These are phyloP conservation scores for Pseudogymnoascus sp. DNA, from an alignment of 2,329 filamentous ascomycete genomes.

Conservation along the genomic window DNA sequence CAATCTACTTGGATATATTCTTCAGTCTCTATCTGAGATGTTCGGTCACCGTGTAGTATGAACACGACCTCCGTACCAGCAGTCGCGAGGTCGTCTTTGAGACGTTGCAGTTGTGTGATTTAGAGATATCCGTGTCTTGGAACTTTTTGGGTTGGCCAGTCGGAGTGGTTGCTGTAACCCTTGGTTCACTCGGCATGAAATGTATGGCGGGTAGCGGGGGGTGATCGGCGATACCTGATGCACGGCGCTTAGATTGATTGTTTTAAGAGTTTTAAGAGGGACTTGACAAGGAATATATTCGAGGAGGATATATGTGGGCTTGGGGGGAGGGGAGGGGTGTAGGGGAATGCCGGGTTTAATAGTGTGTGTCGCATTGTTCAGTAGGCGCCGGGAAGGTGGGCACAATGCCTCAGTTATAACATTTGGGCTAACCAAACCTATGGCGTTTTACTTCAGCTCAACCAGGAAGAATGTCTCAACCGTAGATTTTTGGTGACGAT, in stretches of 20 bases:
- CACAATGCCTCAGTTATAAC: slow-evolving; percentile 6
- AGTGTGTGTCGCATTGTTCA: background rate
- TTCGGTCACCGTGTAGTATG: background rate
- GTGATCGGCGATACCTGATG: slow-evolving; percentile 1
- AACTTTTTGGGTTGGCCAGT: background rate
- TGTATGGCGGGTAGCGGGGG: background rate
- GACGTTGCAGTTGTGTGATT: background rate
- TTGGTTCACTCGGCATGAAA: slow-evolving; percentile 1
- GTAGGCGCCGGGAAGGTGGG: slow-evolving; percentile 3
- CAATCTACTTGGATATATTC: slow-evolving; percentile 1
- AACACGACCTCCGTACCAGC: background rate
- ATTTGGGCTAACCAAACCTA: background rate
- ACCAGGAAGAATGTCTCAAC: slow-evolving; percentile 3
- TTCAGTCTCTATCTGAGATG: background rate
- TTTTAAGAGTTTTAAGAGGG: slow-evolving; percentile 5
- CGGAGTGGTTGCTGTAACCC: background rate
- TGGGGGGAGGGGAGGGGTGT: background rate
- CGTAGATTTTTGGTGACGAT: background rate
- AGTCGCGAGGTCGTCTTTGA: background rate
- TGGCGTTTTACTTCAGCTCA: slow-evolving; percentile 2
- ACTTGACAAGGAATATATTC: slow-evolving; percentile 6
- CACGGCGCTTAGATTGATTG: slow-evolving; percentile 3
- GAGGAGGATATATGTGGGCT: slow-evolving; percentile 4
- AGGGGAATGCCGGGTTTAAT: background rate
- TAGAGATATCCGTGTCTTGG: background rate